Conservation (phyloP, 768 basidiomycete genomes). For the Cystobasidium ongulense region DNA sequence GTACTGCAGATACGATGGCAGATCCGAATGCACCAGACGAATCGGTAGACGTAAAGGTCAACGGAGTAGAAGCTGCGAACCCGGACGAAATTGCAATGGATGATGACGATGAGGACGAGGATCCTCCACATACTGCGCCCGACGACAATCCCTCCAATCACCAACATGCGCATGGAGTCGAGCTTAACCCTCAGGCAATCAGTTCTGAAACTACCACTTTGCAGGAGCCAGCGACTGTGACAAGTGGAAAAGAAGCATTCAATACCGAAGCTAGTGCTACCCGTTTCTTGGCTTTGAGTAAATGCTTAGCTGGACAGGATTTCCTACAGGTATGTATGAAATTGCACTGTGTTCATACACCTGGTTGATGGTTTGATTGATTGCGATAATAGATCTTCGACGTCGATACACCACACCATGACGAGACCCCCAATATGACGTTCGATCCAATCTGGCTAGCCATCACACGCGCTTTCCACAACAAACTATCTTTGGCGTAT, state of each 20-base stretch:
- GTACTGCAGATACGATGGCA: neutral
- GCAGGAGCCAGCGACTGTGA: neutral
- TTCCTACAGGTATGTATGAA: conserved; percentile 65
- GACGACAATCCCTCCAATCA: neutral
- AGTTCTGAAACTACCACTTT: neutral
- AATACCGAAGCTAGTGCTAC: conserved; percentile 49
- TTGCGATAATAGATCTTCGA: conserved; percentile 36
- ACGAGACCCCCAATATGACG: neutral
- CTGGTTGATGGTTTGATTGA: neutral
- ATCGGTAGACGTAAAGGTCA: neutral
- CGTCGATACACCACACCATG: conserved; percentile 28
- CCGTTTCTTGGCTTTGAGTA: conserved; percentile 80
- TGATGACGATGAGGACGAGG: conserved; percentile 43
- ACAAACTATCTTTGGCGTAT: conserved; percentile 57
- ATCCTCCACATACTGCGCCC: conserved; percentile 27
- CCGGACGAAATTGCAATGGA: conserved; percentile 54
- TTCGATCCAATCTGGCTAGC: conserved; percentile 69
- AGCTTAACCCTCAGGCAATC: neutral
- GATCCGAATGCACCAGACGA: neutral
- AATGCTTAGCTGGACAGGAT: conserved; percentile 63
- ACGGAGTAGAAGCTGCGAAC: conserved; percentile 16
- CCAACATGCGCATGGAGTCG: neutral
- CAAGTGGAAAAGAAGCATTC: neutral
- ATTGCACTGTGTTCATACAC: neutral
- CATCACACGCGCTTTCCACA: conserved; percentile 76